phyloP scores from a whole-genome alignment of 257 asterid genomes.

The Salvia splendens region DNA sequence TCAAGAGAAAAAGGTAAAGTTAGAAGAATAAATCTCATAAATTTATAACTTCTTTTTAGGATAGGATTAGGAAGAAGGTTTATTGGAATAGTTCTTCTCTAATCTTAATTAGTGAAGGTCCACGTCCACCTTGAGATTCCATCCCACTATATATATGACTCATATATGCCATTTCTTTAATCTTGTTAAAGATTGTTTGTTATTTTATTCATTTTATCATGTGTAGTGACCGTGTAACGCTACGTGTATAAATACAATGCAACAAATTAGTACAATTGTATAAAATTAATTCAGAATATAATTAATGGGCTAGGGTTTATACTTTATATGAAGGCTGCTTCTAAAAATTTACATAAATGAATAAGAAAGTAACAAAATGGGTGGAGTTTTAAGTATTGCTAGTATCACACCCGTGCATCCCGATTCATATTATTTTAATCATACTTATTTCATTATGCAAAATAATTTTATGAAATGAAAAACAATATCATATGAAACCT shows the following conservation, averaged over 20 bases:
- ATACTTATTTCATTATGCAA: too few relatives aligned
- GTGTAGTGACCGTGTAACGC: neutral
- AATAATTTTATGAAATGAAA: too few relatives aligned
- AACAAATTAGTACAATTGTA: too few relatives aligned
- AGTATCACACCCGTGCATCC: too few relatives aligned
- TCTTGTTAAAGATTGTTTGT: slow-evolving; percentile 2
- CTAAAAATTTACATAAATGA: too few relatives aligned
- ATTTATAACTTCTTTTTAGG: slow-evolving; percentile 16
- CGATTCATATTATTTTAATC: too few relatives aligned
- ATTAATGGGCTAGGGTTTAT: too few relatives aligned
- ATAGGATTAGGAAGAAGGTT: slow-evolving; percentile 25
- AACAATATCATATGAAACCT: too few relatives aligned
- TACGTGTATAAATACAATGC: neutral
- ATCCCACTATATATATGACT: slow-evolving; percentile 32
- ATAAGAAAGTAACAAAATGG: too few relatives aligned
- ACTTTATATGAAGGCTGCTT: too few relatives aligned
- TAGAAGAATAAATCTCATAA: slow-evolving; percentile 27
- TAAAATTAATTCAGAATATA: too few relatives aligned
- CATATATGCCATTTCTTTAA: slow-evolving; percentile 23
- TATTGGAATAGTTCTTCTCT: slow-evolving; percentile 20
- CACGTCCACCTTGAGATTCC: slow-evolving; percentile 45
- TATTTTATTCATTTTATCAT: neutral
- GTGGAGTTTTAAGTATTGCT: too few relatives aligned
- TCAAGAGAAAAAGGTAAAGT: slow-evolving; percentile 26
- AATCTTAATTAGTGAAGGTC: slow-evolving; percentile 31